A percentile compares a stretch with the other conserved stretches of the same genome.
These are phyloP conservation scores for Blastomyces percursus DNA, from an alignment of 2,329 filamentous ascomycete species.

Conservation along the genomic window DNA sequence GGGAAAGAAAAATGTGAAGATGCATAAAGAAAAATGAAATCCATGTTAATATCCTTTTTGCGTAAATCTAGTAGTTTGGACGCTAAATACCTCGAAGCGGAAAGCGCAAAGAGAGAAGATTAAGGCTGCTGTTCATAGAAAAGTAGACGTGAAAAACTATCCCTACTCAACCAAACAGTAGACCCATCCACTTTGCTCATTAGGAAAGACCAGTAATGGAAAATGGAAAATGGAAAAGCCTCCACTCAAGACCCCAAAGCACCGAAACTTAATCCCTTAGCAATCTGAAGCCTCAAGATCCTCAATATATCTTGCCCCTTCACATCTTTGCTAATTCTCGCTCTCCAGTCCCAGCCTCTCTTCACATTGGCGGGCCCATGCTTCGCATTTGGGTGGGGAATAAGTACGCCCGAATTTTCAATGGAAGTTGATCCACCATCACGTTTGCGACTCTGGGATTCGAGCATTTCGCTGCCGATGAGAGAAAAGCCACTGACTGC, in stretches of 20 bases:
- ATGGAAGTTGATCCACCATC: conserved; percentile 34
- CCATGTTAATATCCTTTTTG: too few species aligned
- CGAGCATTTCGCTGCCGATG: conserved; percentile 62
- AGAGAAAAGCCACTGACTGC: conserved; percentile 55
- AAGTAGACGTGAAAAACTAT: not conserved
- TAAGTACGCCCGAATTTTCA: conserved; percentile 42
- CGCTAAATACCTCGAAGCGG: not conserved
- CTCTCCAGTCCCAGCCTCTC: conserved; percentile 64
- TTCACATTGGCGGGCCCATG: conserved; percentile 32
- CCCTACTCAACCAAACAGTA: not conserved
- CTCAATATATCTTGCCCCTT: conserved; percentile 60
- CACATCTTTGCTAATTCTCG: conserved; percentile 45
- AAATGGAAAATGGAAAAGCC: not conserved
- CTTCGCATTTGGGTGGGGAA: conserved; percentile 21
- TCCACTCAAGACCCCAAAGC: conserved; percentile 21
- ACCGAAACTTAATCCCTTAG: conserved; percentile 52
- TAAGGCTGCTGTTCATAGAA: not conserved
- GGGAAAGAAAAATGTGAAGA: too few species aligned
- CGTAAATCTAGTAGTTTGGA: too few species aligned
- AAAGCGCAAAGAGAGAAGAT: not conserved
- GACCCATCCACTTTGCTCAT: conserved; percentile 7
- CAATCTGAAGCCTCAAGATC: conserved; percentile 60
- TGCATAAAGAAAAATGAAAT: too few species aligned
- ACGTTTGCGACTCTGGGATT: conserved; percentile 28
- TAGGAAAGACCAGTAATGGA: not conserved